Conservation (phyloP, 495 filamentous ascomycete species). For the Penicillium cinerascens region DNA sequence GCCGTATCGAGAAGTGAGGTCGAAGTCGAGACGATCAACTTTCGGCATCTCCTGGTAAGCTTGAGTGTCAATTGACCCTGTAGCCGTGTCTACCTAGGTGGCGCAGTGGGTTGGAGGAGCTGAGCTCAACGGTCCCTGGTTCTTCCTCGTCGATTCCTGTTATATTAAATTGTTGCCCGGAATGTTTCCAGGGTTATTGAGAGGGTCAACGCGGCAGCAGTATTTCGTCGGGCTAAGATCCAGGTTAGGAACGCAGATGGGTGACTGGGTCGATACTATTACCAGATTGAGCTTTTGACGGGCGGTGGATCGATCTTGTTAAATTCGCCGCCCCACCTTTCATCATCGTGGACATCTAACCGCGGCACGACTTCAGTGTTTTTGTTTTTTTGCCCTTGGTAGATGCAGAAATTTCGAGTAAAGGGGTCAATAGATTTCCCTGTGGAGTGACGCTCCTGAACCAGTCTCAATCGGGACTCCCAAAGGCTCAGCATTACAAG, state of each 20-base stretch:
- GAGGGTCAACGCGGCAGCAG: background rate
- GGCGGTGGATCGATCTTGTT: background rate
- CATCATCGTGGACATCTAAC: background rate
- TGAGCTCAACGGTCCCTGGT: too few relatives aligned
- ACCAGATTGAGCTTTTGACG: background rate
- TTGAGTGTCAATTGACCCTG: background rate
- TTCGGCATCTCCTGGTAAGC: background rate
- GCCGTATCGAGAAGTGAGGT: background rate
- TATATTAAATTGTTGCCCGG: too few relatives aligned
- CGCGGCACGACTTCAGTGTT: background rate
- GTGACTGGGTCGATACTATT: conserved; percentile 1
- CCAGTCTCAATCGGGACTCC: background rate
- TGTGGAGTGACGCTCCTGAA: background rate
- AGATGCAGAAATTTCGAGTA: background rate
- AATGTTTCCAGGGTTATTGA: background rate
- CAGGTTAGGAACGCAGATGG: background rate
- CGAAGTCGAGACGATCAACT: background rate
- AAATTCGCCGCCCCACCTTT: background rate
- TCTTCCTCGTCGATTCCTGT: too few relatives aligned
- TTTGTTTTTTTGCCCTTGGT: background rate
- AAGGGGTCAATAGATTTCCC: background rate
- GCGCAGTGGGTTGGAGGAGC: too few relatives aligned
- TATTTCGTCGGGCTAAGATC: background rate
- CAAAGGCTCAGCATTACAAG: background rate
- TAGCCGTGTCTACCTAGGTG: background rate